phyloP scores from a whole-genome alignment of 2,329 filamentous ascomycete genomes.

The Orbilia oligospora region DNA sequence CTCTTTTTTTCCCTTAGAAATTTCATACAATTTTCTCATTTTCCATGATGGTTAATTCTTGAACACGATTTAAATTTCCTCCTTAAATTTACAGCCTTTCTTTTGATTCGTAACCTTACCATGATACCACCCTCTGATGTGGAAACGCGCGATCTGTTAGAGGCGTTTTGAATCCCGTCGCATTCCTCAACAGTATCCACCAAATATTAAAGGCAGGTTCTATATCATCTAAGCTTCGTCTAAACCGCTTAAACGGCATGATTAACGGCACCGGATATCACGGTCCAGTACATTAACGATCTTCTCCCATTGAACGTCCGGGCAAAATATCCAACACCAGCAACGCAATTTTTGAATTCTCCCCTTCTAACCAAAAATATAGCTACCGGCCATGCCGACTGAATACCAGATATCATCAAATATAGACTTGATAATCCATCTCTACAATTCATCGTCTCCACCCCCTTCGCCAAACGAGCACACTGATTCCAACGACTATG shows the following conservation, averaged over 20 bases:
- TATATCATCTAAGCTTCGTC: background rate
- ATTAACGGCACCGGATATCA: background rate
- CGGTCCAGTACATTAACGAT: background rate
- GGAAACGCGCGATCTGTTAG: background rate
- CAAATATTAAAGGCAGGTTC: background rate
- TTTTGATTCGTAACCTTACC: constrained; percentile 4
- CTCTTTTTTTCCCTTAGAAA: no score
- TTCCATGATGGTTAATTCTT: background rate
- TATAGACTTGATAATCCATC: constrained; percentile 44
- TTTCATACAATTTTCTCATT: background rate
- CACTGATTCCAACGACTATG: background rate
- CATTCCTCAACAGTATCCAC: background rate
- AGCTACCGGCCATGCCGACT: background rate
- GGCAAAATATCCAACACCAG: constrained; percentile 28
- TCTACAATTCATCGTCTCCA: constrained; percentile 18
- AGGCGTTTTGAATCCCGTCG: background rate
- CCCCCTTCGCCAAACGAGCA: background rate
- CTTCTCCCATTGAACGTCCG: background rate
- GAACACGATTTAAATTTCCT: background rate
- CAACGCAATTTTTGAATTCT: constrained; percentile 30
- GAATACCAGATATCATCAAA: constrained; percentile 41
- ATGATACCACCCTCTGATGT: constrained; percentile 3
- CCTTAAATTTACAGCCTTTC: background rate
- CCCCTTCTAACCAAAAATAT: background rate
- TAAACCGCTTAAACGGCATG: background rate